These are phyloP conservation scores for Graphiopsis chlorocephala DNA, from an alignment of 2,329 filamentous ascomycete genomes.

Conservation along the genomic window DNA sequence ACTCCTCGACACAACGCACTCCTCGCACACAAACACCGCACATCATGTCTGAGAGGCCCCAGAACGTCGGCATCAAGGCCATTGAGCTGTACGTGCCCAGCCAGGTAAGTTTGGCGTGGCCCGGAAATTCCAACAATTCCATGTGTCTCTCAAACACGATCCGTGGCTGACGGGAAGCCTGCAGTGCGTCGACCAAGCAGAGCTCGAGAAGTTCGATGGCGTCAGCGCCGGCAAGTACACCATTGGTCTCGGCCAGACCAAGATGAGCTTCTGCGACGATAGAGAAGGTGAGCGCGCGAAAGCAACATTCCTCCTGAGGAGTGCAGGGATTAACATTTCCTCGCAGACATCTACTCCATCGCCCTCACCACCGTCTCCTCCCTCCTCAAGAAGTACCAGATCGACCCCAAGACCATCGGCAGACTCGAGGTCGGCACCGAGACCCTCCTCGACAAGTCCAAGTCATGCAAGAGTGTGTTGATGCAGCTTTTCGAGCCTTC, in stretches of 20 bases:
- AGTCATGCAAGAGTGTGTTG: slow-evolving; percentile 54
- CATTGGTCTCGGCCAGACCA: slow-evolving; percentile 54
- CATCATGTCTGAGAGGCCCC: slow-evolving; percentile 45
- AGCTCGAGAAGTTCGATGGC: slow-evolving; percentile 56
- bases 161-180: slow-evolving; percentile 20
- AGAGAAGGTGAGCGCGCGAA: slow-evolving; percentile 43
- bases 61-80: slow-evolving; percentile 54
- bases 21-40: not conserved
- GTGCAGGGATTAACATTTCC: not conserved
- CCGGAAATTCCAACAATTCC: not conserved
- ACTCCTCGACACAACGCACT: not conserved
- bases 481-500: slow-evolving; percentile 50
- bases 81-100: slow-evolving; percentile 55
- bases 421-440: slow-evolving; percentile 54
- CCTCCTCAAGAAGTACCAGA: slow-evolving; percentile 52
- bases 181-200: slow-evolving; percentile 53
- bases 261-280: slow-evolving; percentile 56
- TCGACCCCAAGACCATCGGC: slow-evolving; percentile 51
- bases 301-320: not conserved
- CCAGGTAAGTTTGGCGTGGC: slow-evolving; percentile 40
- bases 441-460: slow-evolving; percentile 55
- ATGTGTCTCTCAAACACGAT: not conserved
- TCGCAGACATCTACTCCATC: slow-evolving; percentile 53
- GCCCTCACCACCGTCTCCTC: slow-evolving; percentile 52
- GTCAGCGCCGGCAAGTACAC: slow-evolving; percentile 53